A percentile compares a stretch with the other conserved stretches of the same genome.
These are phyloP conservation scores for Saccharomyces hybrid DNA, from an alignment of 1,139 yeast genomes.

Conservation along the genomic window DNA sequence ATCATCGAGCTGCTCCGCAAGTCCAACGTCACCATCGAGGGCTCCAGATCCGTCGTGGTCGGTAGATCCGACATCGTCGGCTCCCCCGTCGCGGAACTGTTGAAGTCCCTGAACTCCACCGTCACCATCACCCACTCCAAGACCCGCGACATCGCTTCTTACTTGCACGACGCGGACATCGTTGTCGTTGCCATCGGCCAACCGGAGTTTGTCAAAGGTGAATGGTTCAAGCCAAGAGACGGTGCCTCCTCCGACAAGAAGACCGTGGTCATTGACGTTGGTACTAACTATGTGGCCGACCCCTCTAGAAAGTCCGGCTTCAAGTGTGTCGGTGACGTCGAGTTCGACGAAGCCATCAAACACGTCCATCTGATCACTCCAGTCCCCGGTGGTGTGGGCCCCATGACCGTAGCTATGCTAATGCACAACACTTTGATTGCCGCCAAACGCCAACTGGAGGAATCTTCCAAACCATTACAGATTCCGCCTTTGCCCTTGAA, in stretches of 20 bases:
- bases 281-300: constrained; percentile 84
- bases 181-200: constrained; percentile 89
- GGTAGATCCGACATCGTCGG: constrained; percentile 98
- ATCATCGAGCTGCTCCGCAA: constrained; percentile 67
- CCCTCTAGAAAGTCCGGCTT: constrained; percentile 71
- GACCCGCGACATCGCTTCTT: constrained; percentile 54
- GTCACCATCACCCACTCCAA: constrained; percentile 64
- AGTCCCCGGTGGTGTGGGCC: constrained; percentile 99
- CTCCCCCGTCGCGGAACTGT: constrained; percentile 77
- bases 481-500: constrained; percentile 53
- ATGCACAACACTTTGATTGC: constrained; percentile 80
- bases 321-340: constrained; percentile 91
- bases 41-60: constrained; percentile 84
- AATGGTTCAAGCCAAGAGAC: constrained; percentile 46
- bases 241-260: constrained; percentile 44
- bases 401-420: constrained; percentile 97
- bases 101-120: constrained; percentile 77
- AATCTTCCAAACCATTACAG: constrained; percentile 24
- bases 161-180: constrained; percentile 71
- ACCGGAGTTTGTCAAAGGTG: constrained; percentile 76
- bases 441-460: constrained; percentile 45
- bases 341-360: constrained; percentile 56
- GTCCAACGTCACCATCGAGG: constrained; percentile 56
- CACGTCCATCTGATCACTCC: constrained; percentile 81
- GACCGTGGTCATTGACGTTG: constrained; percentile 89